These are phyloP conservation scores for Pseudisothecium myosuroides DNA, from an alignment of 225 moss, liverwort and hornwort species.

Conservation along the genomic window DNA sequence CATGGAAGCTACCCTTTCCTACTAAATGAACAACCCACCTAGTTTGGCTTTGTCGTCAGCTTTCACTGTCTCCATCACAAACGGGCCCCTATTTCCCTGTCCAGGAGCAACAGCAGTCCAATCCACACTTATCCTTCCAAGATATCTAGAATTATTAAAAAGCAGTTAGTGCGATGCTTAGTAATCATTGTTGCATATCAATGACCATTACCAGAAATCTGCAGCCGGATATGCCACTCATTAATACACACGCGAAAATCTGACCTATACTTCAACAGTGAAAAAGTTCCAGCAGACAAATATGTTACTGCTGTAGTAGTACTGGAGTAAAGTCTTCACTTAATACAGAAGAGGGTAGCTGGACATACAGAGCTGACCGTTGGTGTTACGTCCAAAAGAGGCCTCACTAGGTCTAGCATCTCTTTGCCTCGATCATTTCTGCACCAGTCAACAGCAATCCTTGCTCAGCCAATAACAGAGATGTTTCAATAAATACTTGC, in stretches of 20 bases:
- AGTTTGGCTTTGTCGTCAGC: conserved; percentile 85
- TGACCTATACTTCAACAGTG: neutral
- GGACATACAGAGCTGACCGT: conserved; percentile 71
- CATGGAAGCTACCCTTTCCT: neutral
- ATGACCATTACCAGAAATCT: neutral
- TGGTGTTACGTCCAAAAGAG: conserved; percentile 69
- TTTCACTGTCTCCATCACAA: conserved; percentile 99
- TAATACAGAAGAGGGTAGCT: neutral
- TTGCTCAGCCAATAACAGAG: neutral
- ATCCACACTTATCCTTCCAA: neutral
- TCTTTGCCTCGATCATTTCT: conserved; percentile 94
- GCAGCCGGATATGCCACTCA: neutral
- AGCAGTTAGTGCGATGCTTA: neutral
- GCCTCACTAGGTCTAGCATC: conserved; percentile 82
- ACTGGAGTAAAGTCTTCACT: neutral
- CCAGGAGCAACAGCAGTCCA: neutral
- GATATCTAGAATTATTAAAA: neutral
- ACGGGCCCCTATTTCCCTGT: conserved; percentile 80
- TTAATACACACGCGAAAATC: neutral
- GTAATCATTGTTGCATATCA: neutral
- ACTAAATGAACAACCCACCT: conserved; percentile 34
- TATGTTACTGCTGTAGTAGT: neutral
- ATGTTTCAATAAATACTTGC: neutral
- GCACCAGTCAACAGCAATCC: neutral
- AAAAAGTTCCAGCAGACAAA: neutral